Evolutionary conservation across 2,329 filamentous ascomycete genomes (phyloP), one percentile per base, ranked within the genome.

Genomic region (Ceratocystis cubensis): DNA sequence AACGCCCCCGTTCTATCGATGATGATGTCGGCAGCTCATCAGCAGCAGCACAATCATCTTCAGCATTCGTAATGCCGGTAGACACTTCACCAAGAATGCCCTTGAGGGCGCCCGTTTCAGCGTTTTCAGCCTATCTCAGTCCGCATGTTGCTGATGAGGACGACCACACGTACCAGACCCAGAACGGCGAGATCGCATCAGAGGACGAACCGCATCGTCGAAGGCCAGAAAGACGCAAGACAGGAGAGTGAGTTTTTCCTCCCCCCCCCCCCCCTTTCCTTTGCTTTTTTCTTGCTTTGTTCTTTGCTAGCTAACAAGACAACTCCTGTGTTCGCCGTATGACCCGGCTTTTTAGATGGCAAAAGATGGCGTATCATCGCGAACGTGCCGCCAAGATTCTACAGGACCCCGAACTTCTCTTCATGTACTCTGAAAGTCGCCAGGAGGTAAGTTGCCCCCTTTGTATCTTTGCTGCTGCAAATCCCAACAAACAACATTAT

Each of bases 351-450:
- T 46, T 1, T 48, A 65, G 64, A 25, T 65, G 64, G 64, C 53
- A n/a, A 20, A 53, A 59, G 2, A 46, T 59, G 15, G 2, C 20
- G 4, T 15, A 61, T 5, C 45, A 63, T 15, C 30, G 59, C 3
- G 59, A 63, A 15, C 45, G 25, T 17, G 65, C 65, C 1, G 41
- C 22, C 22, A 7, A 79, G 10, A 78, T 85, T 48, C 77, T 87
- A 1, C 81, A 83, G 69, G 79, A 73, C 30, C 83, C 83, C 0
- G 83, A 86, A 71, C 74, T 82, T 66, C 74, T 87, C 61, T 82
- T 84, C 77, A 84, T 83, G 76, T 79, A 83, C 53, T 81, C 84
- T 1, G 78, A 81, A 69, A 79, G 79, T 69, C 76, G 77, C 37
- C 77, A 78, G 41, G 80, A 84, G 70, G 84, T 86, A 72, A 70